Base-by-base conservation (phyloP, 176 grass and related monocot species). In the Dactylis glomerata region DNA sequence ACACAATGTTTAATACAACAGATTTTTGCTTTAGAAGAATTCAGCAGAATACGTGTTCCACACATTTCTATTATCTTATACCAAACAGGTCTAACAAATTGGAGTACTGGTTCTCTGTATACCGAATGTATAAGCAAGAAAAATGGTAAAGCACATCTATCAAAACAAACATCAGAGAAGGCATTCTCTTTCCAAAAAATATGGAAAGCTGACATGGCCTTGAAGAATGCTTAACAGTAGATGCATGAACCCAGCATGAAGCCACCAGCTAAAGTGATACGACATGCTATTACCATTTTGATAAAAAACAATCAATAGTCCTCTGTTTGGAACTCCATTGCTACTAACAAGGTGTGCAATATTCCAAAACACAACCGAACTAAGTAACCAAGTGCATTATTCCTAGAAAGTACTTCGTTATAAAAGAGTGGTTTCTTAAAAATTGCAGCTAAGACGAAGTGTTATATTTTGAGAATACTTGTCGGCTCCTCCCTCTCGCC, bases 281-380 rank as follows among this genome's bases (percentile, higher is more conserved):
- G 8, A 26, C 40, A 37, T 66, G 31, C 5, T 30, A 51, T 44
- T 45, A 73, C 30, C 34, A 42, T 32, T 58, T 47, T 57, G 24
- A n/a, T 59, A 41, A 37, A 14, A 30, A 54, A 45, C 10, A 20
- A 54, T 67, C 45, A 54, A 58, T 10, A 30, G 44, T 58, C 23
- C n/a, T 71, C 34, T 58, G 24, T 66, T 85, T 6, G 7, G 6
- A 57, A 85, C 63, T 45, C 13, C 32, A 70, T 9, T n/a, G 6
- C 0, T 4, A 58, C 15, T 78, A 69, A 3, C 33, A 58, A 70
- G 55, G 47, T 30, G 0, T 11, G 49, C 11, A 69, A 30, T 33
- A 78, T 55, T 57, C 11, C 9, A 69, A 56, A 57, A 78, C 83
- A 77, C 23, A 77, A 56, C 20, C 31, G 8, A 52, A 76, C 73